phyloP scores from a whole-genome alignment of 345 rosid genomes.

The Heritiera littoralis region DNA sequence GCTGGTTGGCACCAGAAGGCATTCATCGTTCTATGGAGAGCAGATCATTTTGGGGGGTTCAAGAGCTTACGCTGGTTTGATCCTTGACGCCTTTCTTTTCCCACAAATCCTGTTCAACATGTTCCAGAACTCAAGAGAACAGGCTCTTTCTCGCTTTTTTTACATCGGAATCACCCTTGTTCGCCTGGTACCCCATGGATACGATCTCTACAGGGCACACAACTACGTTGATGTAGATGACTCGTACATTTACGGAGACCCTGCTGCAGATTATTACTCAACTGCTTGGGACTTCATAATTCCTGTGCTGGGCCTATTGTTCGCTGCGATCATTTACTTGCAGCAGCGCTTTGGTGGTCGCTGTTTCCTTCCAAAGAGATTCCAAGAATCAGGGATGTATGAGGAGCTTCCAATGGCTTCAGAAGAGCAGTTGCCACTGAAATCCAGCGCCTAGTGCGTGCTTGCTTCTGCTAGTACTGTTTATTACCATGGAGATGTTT shows the following conservation, averaged over 20 bases:
- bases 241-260: constrained; percentile 47
- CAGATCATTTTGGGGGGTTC: constrained; percentile 27
- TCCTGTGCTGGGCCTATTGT: constrained; percentile 33
- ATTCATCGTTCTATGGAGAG: neutral
- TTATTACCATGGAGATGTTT: neutral
- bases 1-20: neutral
- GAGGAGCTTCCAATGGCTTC: constrained; percentile 33
- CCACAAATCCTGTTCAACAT: constrained; percentile 53
- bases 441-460: neutral
- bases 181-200: constrained; percentile 48
- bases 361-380: constrained; percentile 43
- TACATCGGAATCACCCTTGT: constrained; percentile 43
- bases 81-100: constrained; percentile 49
- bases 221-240: constrained; percentile 10
- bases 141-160: constrained; percentile 34
- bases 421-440: neutral
- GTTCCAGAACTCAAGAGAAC: constrained; percentile 37
- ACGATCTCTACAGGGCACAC: constrained; percentile 48
- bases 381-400: constrained; percentile 29
- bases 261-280: constrained; percentile 40
- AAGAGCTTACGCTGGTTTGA: constrained; percentile 45
- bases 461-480: neutral
- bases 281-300: constrained; percentile 46
- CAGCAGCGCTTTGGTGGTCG: constrained; percentile 56
- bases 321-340: constrained; percentile 40